phyloP scores from a whole-genome alignment of 257 asterid genomes.

The Solanum pimpinellifolium region DNA sequence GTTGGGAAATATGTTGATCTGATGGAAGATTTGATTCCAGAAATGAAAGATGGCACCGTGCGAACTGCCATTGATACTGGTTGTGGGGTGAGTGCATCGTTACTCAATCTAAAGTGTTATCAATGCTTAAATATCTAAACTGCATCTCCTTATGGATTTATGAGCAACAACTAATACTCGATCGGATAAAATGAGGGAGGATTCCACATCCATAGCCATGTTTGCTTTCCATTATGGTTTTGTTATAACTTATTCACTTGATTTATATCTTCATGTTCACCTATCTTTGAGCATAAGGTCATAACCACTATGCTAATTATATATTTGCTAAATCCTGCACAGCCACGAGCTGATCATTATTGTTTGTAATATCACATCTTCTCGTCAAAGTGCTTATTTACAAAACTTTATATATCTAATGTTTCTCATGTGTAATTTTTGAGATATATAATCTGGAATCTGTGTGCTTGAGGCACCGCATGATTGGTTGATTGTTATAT shows the following conservation, averaged over 20 bases:
- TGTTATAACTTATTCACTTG: neutral
- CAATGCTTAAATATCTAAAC: neutral
- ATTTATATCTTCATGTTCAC: neutral
- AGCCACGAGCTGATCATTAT: neutral
- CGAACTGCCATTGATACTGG: constrained; percentile 98
- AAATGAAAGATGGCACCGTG: constrained; percentile 79
- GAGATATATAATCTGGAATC: neutral
- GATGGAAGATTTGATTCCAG: constrained; percentile 80
- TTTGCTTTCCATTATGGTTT: neutral
- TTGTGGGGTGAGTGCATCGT: constrained; percentile 77
- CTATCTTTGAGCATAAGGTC: neutral
- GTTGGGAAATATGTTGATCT: constrained; percentile 74
- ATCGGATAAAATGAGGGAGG: neutral
- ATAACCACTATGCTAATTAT: neutral
- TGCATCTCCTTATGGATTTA: neutral
- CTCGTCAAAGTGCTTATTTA: neutral
- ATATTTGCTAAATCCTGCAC: neutral
- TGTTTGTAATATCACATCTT: neutral
- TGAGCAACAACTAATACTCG: neutral
- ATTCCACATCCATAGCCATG: neutral
- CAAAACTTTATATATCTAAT: neutral
- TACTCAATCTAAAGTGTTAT: neutral
- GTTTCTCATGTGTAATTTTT: neutral
- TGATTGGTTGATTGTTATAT: neutral
- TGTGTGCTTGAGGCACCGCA: neutral